Percentiles rank a stretch among this genome's conserved stretches.
Conservation (phyloP, 441 rosid species). For the Pelargonium myrrhifolium region DNA sequence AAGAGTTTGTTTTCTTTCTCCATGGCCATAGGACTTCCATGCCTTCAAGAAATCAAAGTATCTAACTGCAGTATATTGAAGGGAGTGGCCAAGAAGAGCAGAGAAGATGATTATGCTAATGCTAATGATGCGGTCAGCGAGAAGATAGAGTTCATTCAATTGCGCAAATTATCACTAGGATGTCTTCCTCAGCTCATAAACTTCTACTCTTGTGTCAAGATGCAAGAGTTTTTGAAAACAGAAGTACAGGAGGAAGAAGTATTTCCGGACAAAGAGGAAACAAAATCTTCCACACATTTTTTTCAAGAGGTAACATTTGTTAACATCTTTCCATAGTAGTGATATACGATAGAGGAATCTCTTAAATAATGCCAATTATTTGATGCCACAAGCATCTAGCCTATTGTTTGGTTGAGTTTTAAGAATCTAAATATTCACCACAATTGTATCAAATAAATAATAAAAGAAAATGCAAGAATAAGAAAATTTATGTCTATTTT, state of each 20-base stretch:
- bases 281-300: background rate
- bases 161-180: conserved; percentile 7
- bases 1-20: conserved; percentile 19
- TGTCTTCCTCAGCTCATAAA: conserved; percentile 9
- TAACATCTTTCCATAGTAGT: background rate
- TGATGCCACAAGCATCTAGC: background rate
- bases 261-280: background rate
- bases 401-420: no score
- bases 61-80: conserved; percentile 1
- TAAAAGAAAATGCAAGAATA: no score
- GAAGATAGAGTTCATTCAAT: conserved; percentile 4
- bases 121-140: background rate
- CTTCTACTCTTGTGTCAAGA: conserved; percentile 4
- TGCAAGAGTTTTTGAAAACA: background rate
- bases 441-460: no score
- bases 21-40: background rate
- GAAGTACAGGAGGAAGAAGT: background rate
- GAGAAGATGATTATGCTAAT: background rate
- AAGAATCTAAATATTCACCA: no score
- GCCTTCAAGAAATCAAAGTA: conserved; percentile 15
- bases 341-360: background rate
- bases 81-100: background rate
- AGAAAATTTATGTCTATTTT: no score
- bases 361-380: background rate
- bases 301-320: conserved; percentile 6